Evolutionary conservation across 2,329 filamentous ascomycete species (phyloP).

Genomic region (Xylaria sp.): DNA sequence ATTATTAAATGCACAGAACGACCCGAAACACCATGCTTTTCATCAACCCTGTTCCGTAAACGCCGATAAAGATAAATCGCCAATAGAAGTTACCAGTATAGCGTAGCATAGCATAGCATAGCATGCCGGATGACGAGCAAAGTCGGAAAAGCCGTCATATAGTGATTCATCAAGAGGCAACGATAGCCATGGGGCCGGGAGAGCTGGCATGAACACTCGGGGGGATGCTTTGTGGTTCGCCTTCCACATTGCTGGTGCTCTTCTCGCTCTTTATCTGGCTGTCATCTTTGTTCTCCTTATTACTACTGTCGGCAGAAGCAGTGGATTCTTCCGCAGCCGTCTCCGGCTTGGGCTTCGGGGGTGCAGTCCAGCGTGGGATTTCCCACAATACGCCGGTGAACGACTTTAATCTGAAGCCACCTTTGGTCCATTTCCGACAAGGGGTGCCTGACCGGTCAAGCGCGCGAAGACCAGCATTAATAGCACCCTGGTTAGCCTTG

Average conservation of each 20-base stretch:
- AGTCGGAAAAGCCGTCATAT: constrained; percentile 2
- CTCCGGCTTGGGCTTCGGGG: constrained; percentile 65
- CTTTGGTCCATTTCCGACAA: constrained; percentile 90
- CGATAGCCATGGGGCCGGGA: constrained; percentile 61
- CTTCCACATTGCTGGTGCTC: constrained; percentile 55
- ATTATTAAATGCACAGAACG: constrained; percentile 31
- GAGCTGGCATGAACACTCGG: constrained; percentile 65
- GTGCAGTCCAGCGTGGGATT: constrained; percentile 61
- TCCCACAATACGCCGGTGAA: constrained; percentile 63
- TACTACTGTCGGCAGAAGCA: constrained; percentile 63
- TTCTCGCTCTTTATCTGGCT: constrained; percentile 61
- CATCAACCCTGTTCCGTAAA: constrained; percentile 39
- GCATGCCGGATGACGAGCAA: constrained; percentile 3
- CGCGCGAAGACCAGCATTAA: constrained; percentile 94
- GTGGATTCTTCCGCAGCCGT: constrained; percentile 58
- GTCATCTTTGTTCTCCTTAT: constrained; percentile 73
- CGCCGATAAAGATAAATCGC: constrained; percentile 39
- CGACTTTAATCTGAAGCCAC: constrained; percentile 85
- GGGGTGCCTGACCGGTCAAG: constrained; percentile 93
- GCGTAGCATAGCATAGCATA: constrained; percentile 12
- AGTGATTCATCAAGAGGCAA: constrained; percentile 54
- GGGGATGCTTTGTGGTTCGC: constrained; percentile 63
- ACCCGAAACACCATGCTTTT: constrained; percentile 50
- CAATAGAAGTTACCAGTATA: constrained; percentile 21
- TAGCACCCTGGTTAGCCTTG: constrained; percentile 95